Conservation (phyloP, 1,284 basidiomycete genomes). For the Microbotryum lychnidis-dioicae region DNA sequence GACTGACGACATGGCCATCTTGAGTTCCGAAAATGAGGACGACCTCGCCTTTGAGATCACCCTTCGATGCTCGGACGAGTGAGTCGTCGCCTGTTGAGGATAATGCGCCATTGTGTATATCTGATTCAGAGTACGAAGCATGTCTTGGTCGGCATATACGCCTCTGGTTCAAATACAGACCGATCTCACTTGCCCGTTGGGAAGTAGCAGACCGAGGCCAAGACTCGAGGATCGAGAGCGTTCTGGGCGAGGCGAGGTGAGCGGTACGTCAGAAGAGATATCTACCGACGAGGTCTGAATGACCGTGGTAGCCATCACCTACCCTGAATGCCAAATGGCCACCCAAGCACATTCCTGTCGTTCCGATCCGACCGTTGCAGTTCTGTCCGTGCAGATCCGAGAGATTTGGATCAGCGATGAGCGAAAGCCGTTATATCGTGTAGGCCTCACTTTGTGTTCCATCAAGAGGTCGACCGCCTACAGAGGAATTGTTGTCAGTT, state of each 20-base stretch:
- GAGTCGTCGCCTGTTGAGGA: constrained; percentile 60
- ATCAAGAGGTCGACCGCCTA: constrained; percentile 38
- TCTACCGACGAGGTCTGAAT: too few species aligned
- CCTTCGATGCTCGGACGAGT: constrained; percentile 66
- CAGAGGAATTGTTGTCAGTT: constrained; percentile 72
- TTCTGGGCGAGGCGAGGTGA: constrained; percentile 47
- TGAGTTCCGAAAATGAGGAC: constrained; percentile 92
- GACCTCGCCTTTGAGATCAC: constrained; percentile 75
- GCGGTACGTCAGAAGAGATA: background rate
- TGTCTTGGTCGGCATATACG: background rate
- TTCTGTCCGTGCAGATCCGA: constrained; percentile 40
- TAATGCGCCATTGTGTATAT: constrained; percentile 30
- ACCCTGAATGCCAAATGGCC: constrained; percentile 54
- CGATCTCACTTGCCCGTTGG: constrained; percentile 55
- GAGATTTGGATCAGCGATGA: constrained; percentile 46
- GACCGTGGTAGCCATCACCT: background rate
- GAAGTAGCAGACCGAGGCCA: constrained; percentile 82
- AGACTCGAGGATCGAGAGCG: constrained; percentile 73
- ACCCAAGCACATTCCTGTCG: constrained; percentile 56
- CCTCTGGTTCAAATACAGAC: too few species aligned
- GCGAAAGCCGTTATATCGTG: constrained; percentile 64
- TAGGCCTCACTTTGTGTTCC: constrained; percentile 64
- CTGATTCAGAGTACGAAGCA: background rate
- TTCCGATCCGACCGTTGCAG: constrained; percentile 79
- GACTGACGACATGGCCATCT: constrained; percentile 44